These are phyloP conservation scores for Mortierella sp. DNA, from an alignment of 371 early-diverging fungal genomes.

Conservation along the genomic window DNA sequence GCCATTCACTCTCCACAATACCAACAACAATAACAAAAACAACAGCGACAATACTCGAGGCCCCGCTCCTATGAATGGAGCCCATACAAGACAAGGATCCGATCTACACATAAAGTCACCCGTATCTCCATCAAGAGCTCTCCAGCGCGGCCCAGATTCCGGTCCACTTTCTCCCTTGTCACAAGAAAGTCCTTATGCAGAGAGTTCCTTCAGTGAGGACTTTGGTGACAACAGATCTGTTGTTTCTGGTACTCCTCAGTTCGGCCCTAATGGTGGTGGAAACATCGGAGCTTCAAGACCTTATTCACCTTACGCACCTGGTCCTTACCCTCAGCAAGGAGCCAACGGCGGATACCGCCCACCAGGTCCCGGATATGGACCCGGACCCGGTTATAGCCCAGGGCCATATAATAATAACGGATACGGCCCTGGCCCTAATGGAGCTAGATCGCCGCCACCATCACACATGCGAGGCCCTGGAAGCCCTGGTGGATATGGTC, in stretches of 20 bases:
- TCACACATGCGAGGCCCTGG: conserved; percentile 3
- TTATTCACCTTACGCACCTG: conserved; percentile 3
- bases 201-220: conserved; percentile 39
- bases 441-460: conserved; percentile 3
- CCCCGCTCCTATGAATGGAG: not conserved
- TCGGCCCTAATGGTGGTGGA: conserved; percentile 5
- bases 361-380: conserved; percentile 20
- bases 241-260: conserved; percentile 8
- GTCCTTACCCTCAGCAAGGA: conserved; percentile 20
- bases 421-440: not conserved
- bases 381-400: not conserved
- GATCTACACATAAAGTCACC: not conserved
- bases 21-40: not conserved
- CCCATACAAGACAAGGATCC: conserved; percentile 10
- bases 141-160: conserved; percentile 8
- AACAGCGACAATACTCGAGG: not conserved
- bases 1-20: conserved; percentile 9
- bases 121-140: not conserved
- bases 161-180: conserved; percentile 10
- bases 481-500: conserved; percentile 8
- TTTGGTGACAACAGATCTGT: conserved; percentile 3
- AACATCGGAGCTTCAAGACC: not conserved
- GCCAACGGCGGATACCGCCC: conserved; percentile 6
- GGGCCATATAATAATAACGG: not conserved
- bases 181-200: conserved; percentile 41